Evolutionary conservation across 306 rosid species (phyloP), one percentile per base, ranked within the genome.

Genomic region (Biancaea sappan): DNA sequence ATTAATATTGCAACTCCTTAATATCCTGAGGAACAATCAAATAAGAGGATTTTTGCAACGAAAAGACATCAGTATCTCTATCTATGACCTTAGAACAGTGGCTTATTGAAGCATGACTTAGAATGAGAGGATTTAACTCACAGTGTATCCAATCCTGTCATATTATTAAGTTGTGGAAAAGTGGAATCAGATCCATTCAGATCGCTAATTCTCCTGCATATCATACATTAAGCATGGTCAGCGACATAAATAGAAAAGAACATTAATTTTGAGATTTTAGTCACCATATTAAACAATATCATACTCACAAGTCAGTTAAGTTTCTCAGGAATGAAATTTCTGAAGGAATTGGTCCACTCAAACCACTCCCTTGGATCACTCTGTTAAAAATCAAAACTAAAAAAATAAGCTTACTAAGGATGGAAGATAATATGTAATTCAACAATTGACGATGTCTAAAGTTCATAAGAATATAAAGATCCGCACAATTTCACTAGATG

Each of bases 271-370:
- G 34, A 80, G 50, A 28, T 13, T 29, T n/a, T 3, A 26, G 4
- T 38, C 31, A 29, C 18, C 15, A 15, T 43, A 60, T 48, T 34
- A 34, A 26, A n/a, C n/a, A 59, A 59, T 65, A 72, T 31, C 40
- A 62, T 37, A 84, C 98, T 57, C 51, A 93, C 98, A 93, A 28
- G 75, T 90, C 92, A 21, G 62, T 52, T 69, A 93, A 69, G 0
- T 60, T 77, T 18, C 59, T 15, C 77, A 88, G 80, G 32, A 5
- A 40, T 72, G 87, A 80, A 66, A 90, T 84, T 79, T 56, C 77
- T 3, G 78, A 52, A 79, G 97, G 97, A 86, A 90, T 86, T 54
- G 95, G 93, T 44, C 98, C 97, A 16, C 77, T 87, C 72, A 93
- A 73, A 59, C 98, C 97, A 75, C 93, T 87, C n/a, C 87, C 98